Base-by-base conservation (phyloP, 192 early-diverging fungal genomes). In the Rhizophagus clarus region DNA sequence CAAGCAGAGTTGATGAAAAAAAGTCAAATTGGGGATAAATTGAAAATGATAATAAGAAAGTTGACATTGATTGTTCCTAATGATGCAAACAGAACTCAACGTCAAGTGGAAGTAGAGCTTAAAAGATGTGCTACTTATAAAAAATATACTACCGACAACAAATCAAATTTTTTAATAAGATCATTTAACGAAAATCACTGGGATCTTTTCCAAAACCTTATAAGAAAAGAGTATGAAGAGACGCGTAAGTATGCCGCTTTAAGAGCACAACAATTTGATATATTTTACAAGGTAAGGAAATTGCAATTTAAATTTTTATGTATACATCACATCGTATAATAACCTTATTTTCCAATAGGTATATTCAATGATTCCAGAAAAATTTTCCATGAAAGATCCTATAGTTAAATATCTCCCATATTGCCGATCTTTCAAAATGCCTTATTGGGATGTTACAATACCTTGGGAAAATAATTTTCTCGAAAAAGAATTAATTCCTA, bases 401-500 rank as follows among this genome's bases (percentile, higher is more conserved):
- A n/a, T 72, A 26, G n/a, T 72, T 72, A 15, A 72, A 47, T 72
- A 72, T 49, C 70, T 72, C 4, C 22, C 20, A 0, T 28, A 72
- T 47, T 75, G 74, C 20, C 49, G 15, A 32, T 75, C 74, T 22
- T 75, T 61, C 31, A 75, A 61, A 61, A 56, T 22, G 32, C 74
- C 74, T 61, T 37, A 24, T 37, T 37, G 10, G 15, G 51, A 75
- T 61, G 24, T 26, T 42, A 34, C 34, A 20, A 34, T 71, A 34
- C 29, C 32, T 22, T 61, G 29, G 26, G 24, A 8, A 22, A 17
- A 61, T 22, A 62, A 24, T 31, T 75, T 31, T 24, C 40, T 75
- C 7, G 56, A 26, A 26, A n/a, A 40, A 32, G 26, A 28, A 24
- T 20, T 75, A 8, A 75, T 75, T n/a, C 74, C 74, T n/a, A n/a